Evolutionary conservation across 345 rosid species (phyloP), one percentile per base, ranked within the genome.

Genomic region (Rhodamnia rubescens): DNA sequence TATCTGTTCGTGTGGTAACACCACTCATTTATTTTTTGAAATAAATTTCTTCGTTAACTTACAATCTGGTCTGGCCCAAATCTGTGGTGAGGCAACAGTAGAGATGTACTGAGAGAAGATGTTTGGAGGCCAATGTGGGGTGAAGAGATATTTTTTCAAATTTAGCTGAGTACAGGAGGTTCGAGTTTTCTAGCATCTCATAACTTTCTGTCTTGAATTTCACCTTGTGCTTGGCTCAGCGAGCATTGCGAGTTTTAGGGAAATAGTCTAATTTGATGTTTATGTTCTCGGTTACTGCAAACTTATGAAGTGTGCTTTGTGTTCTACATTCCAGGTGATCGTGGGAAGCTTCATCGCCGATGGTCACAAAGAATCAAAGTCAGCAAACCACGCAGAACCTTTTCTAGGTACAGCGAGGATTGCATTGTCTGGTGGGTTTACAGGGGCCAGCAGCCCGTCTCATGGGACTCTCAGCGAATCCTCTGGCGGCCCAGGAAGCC

Each of bases 401-500:
- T 88, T 87, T 56, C 83, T 91, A 20, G 88, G 84, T 16, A 27
- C 86, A 29, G 40, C 85, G 26, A 88, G 83, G 85, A 47, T 88
- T n/a, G 55, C 83, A 55, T 85, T 85, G 6, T 85, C 83, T 55
- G 87, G 85, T 22, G 87, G 84, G 50, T 27, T 86, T 44, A 84
- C 92, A 42, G 90, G 92, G 53, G 88, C 86, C 18, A 86, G 90
- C 85, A 92, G 93, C 90, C 92, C 94, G 27, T 92, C 93, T 18
- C 91, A 89, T 24, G 94, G 92, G 18, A 90, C 91, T 75, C 85
- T 87, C 9, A 91, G 94, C 24, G 94, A 92, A 89, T 92, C 93
- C 64, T 92, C 94, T 4, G 94, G 92, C 20, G 93, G 92, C 7
- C 85, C 88, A 47, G 92, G 90, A 6, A 92, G 93, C 89, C 94